Base-by-base conservation (phyloP, 306 rosid genomes). In the Nissolia schottii region DNA sequence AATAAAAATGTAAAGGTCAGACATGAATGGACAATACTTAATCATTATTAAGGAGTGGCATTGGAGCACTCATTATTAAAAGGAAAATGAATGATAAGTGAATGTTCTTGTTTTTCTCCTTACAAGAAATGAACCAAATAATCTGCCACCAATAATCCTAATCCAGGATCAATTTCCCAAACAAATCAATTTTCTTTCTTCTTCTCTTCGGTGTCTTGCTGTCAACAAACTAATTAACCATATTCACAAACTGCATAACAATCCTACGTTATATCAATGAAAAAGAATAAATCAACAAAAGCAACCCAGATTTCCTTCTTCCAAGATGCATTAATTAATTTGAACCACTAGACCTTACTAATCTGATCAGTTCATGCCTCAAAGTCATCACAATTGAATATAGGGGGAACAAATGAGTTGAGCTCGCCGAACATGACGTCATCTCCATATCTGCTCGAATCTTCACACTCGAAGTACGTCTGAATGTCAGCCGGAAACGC, bases 401-500 rank as follows among this genome's bases (percentile, higher is more conserved):
- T 63, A n/a, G n/a, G n/a, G 13, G 92, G 82, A 24, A 72, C 79
- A 45, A 86, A 83, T 0, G 88, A 79, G 74, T 81, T 82, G 25
- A 91, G 73, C 24, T 79, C 97, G 22, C 86, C 80, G 35, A 93
- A 87, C 31, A 93, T 77, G 27, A 78, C 23, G 64, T 85, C 89
- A 70, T 87, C 92, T n/a, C n/a, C n/a, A n/a, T n/a, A 31, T 70
- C 88, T 48, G 78, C 89, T 0, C 78, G 76, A n/a, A 34, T 76
- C 74, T 67, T 89, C 87, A 72, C 89, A 83, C 24, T 86, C 96
- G 55, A 93, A 93, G 63, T 84, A 93, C 0, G 98, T 93, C 23
- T 93, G 98, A 55, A 93, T 87, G 73, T 93, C 94, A 15, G 83
- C 85, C 0, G 98, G 97, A 25, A 93, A 87, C 14, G 81, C 64